phyloP scores from a whole-genome alignment of 306 rosid genomes.

The Sechiopsis laciniata region DNA sequence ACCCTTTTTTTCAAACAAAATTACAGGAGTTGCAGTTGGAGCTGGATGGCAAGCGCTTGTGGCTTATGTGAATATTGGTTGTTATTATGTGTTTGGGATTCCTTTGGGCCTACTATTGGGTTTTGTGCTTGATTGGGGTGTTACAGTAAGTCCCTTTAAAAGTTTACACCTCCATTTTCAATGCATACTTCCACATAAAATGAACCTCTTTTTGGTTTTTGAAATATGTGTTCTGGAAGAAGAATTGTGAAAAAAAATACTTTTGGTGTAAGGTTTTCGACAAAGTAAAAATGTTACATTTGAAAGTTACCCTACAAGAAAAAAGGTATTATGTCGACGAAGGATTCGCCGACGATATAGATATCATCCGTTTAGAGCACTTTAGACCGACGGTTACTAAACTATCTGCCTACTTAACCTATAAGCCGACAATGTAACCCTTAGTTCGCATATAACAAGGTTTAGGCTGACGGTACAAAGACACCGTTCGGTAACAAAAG shows the following conservation, averaged over 20 bases:
- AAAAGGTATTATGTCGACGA: too few relatives aligned
- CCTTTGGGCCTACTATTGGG: conserved; percentile 70
- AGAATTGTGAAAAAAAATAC: not conserved
- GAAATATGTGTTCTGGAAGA: not conserved
- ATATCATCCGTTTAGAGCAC: too few relatives aligned
- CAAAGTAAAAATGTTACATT: too few relatives aligned
- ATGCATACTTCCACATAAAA: not conserved
- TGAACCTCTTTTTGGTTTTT: not conserved
- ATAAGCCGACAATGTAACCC: too few relatives aligned
- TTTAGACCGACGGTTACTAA: too few relatives aligned
- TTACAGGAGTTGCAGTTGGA: conserved; percentile 72
- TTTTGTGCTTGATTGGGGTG: conserved; percentile 45
- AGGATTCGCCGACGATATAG: too few relatives aligned
- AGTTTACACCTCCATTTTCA: not conserved
- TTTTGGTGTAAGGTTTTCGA: not conserved
- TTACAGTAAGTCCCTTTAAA: conserved; percentile 29
- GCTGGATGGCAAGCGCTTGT: conserved; percentile 81
- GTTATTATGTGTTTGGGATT: conserved; percentile 70
- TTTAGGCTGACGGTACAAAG: too few relatives aligned
- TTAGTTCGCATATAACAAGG: too few relatives aligned
- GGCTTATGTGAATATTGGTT: conserved; percentile 62
- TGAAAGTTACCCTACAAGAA: too few relatives aligned
- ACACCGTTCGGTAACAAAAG: too few relatives aligned
- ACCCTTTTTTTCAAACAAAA: too few relatives aligned
- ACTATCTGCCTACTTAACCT: too few relatives aligned